Evolutionary conservation across 2,329 filamentous ascomycete species (phyloP).

Genomic region (Apiospora rasikravindrae): DNA sequence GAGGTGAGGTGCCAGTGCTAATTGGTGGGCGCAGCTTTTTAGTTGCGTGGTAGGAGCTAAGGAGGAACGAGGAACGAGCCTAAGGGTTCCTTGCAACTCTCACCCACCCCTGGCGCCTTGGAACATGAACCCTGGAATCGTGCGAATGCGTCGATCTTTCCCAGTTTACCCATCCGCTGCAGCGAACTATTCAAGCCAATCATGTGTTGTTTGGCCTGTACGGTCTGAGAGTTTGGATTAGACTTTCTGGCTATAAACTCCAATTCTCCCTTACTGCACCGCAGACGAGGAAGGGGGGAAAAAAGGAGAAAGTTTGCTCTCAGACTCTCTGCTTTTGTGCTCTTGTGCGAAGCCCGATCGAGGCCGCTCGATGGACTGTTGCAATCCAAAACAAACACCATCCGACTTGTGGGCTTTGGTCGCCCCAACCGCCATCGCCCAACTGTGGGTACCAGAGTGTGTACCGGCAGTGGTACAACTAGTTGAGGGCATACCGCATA

Average conservation of each 20-base stretch:
- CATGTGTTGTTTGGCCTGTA: slow-evolving; percentile 3
- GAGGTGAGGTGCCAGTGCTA: slow-evolving; percentile 4
- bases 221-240: slow-evolving; percentile 14
- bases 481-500: neutral
- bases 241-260: slow-evolving; percentile 1
- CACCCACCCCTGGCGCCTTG: neutral
- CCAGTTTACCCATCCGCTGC: slow-evolving; percentile 15
- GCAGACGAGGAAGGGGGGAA: neutral
- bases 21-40: slow-evolving; percentile 12
- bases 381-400: slow-evolving; percentile 14
- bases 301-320: slow-evolving; percentile 6
- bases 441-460: slow-evolving; percentile 11
- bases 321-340: slow-evolving; percentile 5
- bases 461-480: neutral
- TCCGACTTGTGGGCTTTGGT: slow-evolving; percentile 11
- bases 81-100: slow-evolving; percentile 12
- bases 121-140: slow-evolving; percentile 15
- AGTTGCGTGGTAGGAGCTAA: slow-evolving; percentile 11
- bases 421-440: slow-evolving; percentile 8
- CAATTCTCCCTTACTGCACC: slow-evolving; percentile 2
- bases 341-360: slow-evolving; percentile 13
- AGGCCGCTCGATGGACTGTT: neutral
- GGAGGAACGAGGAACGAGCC: slow-evolving; percentile 13
- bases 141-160: slow-evolving; percentile 5
- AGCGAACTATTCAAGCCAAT: neutral